Evolutionary conservation across 768 basidiomycete species (phyloP).

Genomic region (Psilocybe tampanensis): DNA sequence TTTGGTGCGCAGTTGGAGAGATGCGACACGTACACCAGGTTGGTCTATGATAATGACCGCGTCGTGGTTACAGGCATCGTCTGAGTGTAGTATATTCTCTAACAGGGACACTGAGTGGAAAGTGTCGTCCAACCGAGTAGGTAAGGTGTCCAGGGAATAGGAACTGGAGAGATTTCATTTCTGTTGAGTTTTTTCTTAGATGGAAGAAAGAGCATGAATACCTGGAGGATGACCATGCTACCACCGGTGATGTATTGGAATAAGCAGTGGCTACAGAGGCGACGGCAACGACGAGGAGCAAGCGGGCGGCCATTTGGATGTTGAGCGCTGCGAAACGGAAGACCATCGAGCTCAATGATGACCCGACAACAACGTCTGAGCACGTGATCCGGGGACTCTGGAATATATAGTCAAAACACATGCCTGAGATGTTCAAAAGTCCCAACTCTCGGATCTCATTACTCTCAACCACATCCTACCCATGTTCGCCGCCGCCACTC

Average conservation of each 20-base stretch:
- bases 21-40: slow-evolving; percentile 54
- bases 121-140: slow-evolving; percentile 30
- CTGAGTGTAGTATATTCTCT: slow-evolving; percentile 42
- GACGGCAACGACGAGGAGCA: slow-evolving; percentile 46
- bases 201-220: slow-evolving; percentile 24
- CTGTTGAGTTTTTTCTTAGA: not conserved
- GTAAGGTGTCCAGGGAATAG: slow-evolving; percentile 44
- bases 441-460: not conserved
- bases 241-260: slow-evolving; percentile 61
- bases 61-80: slow-evolving; percentile 62
- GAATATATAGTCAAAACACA: slow-evolving; percentile 18
- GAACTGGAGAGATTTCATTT: slow-evolving; percentile 44
- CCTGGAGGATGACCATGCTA: slow-evolving; percentile 75
- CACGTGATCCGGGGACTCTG: slow-evolving; percentile 23
- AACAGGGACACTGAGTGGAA: slow-evolving; percentile 39
- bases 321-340: not conserved
- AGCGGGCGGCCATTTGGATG: slow-evolving; percentile 43
- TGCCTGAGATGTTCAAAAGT: slow-evolving; percentile 11
- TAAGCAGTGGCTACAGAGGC: slow-evolving; percentile 55
- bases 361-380: slow-evolving; percentile 3
- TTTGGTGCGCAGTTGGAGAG: not conserved
- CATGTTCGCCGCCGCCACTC: slow-evolving; percentile 29
- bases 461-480: slow-evolving; percentile 1
- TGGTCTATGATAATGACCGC: slow-evolving; percentile 72
- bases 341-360: slow-evolving; percentile 2